Conservation (phyloP, 176 grass and related monocot genomes). For the Stipa capillata region DNA sequence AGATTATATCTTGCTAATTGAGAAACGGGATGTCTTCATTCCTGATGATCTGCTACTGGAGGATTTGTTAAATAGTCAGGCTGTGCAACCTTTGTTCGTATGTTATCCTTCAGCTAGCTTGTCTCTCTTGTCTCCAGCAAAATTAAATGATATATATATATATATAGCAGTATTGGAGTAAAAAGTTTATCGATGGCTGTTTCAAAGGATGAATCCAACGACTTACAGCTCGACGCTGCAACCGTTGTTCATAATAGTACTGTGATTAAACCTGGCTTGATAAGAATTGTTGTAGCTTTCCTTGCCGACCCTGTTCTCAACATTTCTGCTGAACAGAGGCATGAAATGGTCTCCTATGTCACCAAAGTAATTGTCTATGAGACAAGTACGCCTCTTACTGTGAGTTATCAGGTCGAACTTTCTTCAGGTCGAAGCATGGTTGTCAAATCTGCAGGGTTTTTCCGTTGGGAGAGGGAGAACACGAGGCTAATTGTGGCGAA, state of each 20-base stretch:
- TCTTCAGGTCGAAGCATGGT: background rate
- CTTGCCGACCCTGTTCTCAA: no score
- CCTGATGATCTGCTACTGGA: conserved; percentile 38
- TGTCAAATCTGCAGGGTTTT: conserved; percentile 7
- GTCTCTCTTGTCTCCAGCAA: background rate
- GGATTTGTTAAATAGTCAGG: no score
- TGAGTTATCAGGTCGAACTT: conserved; percentile 15
- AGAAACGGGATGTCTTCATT: conserved; percentile 51
- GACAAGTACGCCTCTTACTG: conserved; percentile 12
- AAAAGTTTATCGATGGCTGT: conserved; percentile 26
- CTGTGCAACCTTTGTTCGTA: conserved; percentile 31
- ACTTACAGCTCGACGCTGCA: background rate
- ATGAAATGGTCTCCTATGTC: no score
- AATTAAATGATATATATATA: conserved; percentile 34
- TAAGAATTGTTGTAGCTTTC: no score
- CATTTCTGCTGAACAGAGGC: no score
- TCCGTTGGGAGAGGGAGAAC: conserved; percentile 53
- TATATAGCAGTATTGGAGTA: conserved; percentile 34
- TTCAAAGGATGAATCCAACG: conserved; percentile 6
- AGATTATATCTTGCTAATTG: conserved; percentile 14
- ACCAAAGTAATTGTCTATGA: background rate
- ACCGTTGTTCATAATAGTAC: no score
- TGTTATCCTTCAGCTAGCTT: conserved; percentile 33
- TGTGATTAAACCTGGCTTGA: no score
- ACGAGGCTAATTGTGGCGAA: conserved; percentile 11